Evolutionary conservation across 2,329 filamentous ascomycete genomes (phyloP), one percentile per base, ranked within the genome.

Genomic region (Macrophomina tecta): DNA sequence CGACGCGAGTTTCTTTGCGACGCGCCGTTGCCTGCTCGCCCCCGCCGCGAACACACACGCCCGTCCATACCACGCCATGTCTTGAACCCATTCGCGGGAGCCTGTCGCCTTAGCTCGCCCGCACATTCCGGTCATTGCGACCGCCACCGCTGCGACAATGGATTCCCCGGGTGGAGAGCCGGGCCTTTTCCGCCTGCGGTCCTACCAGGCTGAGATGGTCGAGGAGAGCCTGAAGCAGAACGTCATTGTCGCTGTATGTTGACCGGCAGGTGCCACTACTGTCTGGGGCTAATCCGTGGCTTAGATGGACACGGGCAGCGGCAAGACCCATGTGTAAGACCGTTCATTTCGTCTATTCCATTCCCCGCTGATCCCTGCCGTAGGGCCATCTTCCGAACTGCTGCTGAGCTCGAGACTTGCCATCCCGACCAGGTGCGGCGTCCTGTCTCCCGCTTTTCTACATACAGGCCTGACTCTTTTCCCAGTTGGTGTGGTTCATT

Each of bases 151-250:
- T 23, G 23, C 23, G 14, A 40, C 16, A 34, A 55, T 56, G 63
- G 63, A n/a, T 6, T n/a, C 63, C 1, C 28, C 51, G 1, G 8
- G 6, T 16, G 48, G 9, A 2, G 56, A 28, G 8, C 7, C 16
- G 2, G 30, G 7, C 23, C 1, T 40, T n/a, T 75, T 78, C 64
- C 73, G 72, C 4, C 73, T 82, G 5, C 80, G 82, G 11, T 76
- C 78, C 1, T 84, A 84, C 68, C 82, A 84, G 74, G 73, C 79
- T 70, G 82, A 84, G 70, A 84, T 84, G 82, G 76, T 84, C 2
- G 77, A 82, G 49, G 76, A 77, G 65, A 82, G 80, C 70, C 67
- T 84, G 40, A 72, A 74, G 51, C 70, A 73, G 18, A 84, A 84
- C 68, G 75, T 82, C 65, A 82, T 84, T 63, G 81, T 83, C 46